Base-by-base conservation (phyloP, 352 stramenopile genomes). In the Plasmopara halstedii region DNA sequence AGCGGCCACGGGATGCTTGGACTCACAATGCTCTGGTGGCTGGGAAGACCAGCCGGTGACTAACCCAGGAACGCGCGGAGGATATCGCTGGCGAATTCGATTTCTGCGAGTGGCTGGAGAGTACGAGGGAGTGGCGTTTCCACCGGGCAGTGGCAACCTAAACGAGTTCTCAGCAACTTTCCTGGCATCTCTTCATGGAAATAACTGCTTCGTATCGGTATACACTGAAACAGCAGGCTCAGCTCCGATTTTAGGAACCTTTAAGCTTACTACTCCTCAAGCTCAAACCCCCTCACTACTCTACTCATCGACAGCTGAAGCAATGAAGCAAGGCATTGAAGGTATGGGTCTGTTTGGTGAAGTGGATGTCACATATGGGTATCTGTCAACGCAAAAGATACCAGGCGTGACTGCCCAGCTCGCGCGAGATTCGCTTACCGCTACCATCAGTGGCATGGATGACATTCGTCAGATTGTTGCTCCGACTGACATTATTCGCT, bases 21-120 rank as follows among this genome's bases (percentile, higher is more conserved):
- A 72, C 21, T 59, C 68, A 4, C 45, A 47, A 0, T 92, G 81
- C 32, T 83, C 78, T 0, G 94, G 89, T 46, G 94, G 95, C 1
- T 98, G 95, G 94, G 94, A 96, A 39, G 75, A 79, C 36, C 48
- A 67, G 22, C 59, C 84, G 2, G 88, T 98, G 21, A 46, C 53
- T 6, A 78, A 76, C 11, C 50, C 81, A 14, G 85, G 83, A 10
- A 95, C 81, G 2, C 55, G 72, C 38, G 95, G 76, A n/a, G 81
- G 81, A 2, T 92, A 88, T 39, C 76, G 78, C 0, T 92, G 81
- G 81, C 57, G 63, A 8, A 65, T 92, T 26, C 68, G 76, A 0
- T 92, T 90, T 34, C 61, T 92, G 47, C 77, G 79, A 21, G 68
- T 77, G 1, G 86, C 74, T 5, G 81, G 81, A 3, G 78, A 87